Conservation (phyloP, 176 grass and related monocot genomes). For the Thalia dealbata region DNA sequence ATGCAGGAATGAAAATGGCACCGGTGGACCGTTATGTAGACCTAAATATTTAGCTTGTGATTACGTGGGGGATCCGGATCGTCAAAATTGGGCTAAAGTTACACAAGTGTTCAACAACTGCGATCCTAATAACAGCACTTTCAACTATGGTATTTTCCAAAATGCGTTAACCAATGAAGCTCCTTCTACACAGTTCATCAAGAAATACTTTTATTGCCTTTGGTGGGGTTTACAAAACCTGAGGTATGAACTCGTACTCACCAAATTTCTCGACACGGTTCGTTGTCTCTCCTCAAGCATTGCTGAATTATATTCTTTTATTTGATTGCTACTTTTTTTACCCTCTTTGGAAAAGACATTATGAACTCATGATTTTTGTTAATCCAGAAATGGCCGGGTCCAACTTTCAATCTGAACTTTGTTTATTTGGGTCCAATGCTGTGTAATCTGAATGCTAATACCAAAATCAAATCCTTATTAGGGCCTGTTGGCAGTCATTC, state of each 20-base stretch:
- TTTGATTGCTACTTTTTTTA: not conserved
- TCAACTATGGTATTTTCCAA: slow-evolving; percentile 76
- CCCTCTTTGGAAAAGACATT: not conserved
- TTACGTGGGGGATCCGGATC: not conserved
- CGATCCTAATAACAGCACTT: slow-evolving; percentile 24
- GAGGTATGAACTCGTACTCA: slow-evolving; percentile 39
- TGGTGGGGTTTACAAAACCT: slow-evolving; percentile 99
- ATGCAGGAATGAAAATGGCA: slow-evolving; percentile 42
- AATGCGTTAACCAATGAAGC: slow-evolving; percentile 57
- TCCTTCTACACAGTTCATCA: slow-evolving; percentile 47
- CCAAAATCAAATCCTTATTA: not conserved
- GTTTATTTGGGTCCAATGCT: not conserved
- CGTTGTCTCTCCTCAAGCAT: too few species aligned
- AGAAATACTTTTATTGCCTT: slow-evolving; percentile 91
- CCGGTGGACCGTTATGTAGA: slow-evolving; percentile 15
- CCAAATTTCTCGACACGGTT: not conserved
- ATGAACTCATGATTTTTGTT: not conserved
- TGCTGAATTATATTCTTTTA: too few species aligned
- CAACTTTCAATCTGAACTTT: not conserved
- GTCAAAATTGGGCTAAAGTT: slow-evolving; percentile 26
- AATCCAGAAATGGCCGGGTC: not conserved
- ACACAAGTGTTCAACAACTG: slow-evolving; percentile 51
- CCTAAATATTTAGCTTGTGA: slow-evolving; percentile 66
- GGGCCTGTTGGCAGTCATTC: too few species aligned
- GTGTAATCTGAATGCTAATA: not conserved